These are phyloP conservation scores for Diddensiella transvaalensis DNA, from an alignment of 805 yeast species.

Conservation along the genomic window DNA sequence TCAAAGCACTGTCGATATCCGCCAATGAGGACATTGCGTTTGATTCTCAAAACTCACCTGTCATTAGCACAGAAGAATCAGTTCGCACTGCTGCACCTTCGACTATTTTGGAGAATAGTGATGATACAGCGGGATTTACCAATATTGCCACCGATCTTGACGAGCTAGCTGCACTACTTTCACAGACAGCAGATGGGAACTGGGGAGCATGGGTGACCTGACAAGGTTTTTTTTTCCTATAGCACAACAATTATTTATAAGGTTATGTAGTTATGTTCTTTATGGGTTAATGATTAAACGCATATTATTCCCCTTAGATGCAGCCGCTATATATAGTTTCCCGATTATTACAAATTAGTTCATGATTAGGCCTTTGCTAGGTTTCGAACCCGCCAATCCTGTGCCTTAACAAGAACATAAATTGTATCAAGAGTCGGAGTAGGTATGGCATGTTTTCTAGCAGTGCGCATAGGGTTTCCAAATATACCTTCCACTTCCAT, in stretches of 20 bases:
- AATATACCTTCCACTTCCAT: slow-evolving; percentile 68
- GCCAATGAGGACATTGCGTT: slow-evolving; percentile 3
- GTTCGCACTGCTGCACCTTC: background rate
- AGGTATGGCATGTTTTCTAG: slow-evolving; percentile 42
- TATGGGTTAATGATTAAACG: no score
- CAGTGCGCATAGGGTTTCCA: slow-evolving; percentile 57
- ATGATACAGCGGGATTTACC: background rate
- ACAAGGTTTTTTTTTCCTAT: no score
- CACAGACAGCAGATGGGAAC: slow-evolving; percentile 1
- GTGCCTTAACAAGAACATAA: slow-evolving; percentile 51
- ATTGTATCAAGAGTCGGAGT: slow-evolving; percentile 58
- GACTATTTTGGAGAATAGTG: background rate
- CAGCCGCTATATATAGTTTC: no score
- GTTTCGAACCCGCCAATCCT: slow-evolving; percentile 14
- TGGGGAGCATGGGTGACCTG: slow-evolving; percentile 1
- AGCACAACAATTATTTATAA: no score
- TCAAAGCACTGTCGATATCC: slow-evolving; percentile 6
- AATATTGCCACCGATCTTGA: slow-evolving; percentile 1
- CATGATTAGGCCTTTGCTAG: slow-evolving; percentile 8
- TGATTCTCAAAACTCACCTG: background rate
- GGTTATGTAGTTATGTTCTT: no score
- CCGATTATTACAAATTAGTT: no score
- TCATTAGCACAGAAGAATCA: background rate
- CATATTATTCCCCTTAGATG: no score
- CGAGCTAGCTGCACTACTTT: slow-evolving; percentile 4